Evolutionary conservation across 371 early-diverging fungal genomes (phyloP), one percentile per base, ranked within the genome.

Genomic region (Mucor mucedo): DNA sequence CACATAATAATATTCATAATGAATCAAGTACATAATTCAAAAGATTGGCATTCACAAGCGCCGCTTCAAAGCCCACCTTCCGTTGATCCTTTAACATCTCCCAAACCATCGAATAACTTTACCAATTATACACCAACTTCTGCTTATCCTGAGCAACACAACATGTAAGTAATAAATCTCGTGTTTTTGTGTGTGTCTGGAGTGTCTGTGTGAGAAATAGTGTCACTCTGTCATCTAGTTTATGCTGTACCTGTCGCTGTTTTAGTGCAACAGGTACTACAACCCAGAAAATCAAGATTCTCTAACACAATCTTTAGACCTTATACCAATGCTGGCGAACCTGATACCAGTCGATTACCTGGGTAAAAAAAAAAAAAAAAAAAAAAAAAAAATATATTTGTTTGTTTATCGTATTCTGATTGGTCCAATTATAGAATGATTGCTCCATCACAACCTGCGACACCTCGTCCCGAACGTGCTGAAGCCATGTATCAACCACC

Each of bases 361-460:
- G 62, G 68, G 68, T 67, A 67, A 21, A 21, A 21, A 21, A 21
- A 21, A 21, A 21, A 21, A 21, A 21, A 21, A 21, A 21, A 21
- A 21, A 21, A 21, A 21, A 21, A 21, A 21, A 21, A 21, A 21
- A 21, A 21, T 0, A 21, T 21, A n/a, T 52, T 35, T 63, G 13
- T 13, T 49, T 44, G 45, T 29, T 47, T 48, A 39, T 60, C 9
- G 9, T 5, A 10, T 28, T 50, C 50, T 50, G 5, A 30, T 50
- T 50, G 50, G 50, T 47, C 48, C n/a, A 21, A 21, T 21, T 0
- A 16, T 55, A 62, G 63, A n/a, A 70, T 70, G 66, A 66, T 66
- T 49, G 65, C 70, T 16, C 65, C 57, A 4, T 72, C 73, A 47
- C 73, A 72, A 57, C 73, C 73, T 29, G 53, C 66, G 5, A 72